phyloP scores from a whole-genome alignment of 306 rosid genomes.

The Bauhinia variegata region DNA sequence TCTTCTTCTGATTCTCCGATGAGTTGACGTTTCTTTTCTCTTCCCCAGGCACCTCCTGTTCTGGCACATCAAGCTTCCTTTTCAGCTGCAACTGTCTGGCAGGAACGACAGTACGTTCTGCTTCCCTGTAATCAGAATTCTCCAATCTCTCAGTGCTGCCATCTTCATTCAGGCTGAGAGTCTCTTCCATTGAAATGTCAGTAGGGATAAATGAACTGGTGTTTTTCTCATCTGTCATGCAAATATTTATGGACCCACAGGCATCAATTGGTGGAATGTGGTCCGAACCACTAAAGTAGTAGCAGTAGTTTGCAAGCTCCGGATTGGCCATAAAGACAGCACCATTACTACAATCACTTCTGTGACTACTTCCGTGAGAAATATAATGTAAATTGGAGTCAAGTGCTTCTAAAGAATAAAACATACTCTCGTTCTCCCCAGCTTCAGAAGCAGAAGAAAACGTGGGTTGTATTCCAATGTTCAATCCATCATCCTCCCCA shows the following conservation, averaged over 20 bases:
- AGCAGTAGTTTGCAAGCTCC: conserved; percentile 37
- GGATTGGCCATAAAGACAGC: conserved; percentile 38
- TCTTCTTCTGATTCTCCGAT: conserved; percentile 55
- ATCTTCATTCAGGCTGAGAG: conserved; percentile 41
- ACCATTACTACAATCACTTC: conserved; percentile 39
- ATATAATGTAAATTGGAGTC: conserved; percentile 49
- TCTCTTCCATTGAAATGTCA: conserved; percentile 52
- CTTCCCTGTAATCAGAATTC: conserved; percentile 31
- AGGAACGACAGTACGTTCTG: conserved; percentile 30
- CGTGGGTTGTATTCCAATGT: conserved; percentile 36
- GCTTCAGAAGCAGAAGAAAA: conserved; percentile 39
- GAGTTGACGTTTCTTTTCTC: conserved; percentile 30
- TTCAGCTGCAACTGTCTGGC: conserved; percentile 46
- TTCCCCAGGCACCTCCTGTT: conserved; percentile 28
- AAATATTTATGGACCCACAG: conserved; percentile 32
- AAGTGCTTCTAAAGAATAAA: conserved; percentile 53
- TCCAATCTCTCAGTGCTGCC: conserved; percentile 30
- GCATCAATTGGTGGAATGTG: conserved; percentile 26
- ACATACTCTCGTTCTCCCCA: conserved; percentile 43
- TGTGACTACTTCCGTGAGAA: conserved; percentile 58
- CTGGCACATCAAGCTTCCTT: conserved; percentile 50
- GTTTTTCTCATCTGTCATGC: conserved; percentile 34
- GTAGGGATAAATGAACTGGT: conserved; percentile 45
- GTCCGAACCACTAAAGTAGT: conserved; percentile 29
- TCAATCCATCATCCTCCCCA: conserved; percentile 48